Conservation (phyloP, 306 rosid species). For the Gastrolobium villosum region DNA sequence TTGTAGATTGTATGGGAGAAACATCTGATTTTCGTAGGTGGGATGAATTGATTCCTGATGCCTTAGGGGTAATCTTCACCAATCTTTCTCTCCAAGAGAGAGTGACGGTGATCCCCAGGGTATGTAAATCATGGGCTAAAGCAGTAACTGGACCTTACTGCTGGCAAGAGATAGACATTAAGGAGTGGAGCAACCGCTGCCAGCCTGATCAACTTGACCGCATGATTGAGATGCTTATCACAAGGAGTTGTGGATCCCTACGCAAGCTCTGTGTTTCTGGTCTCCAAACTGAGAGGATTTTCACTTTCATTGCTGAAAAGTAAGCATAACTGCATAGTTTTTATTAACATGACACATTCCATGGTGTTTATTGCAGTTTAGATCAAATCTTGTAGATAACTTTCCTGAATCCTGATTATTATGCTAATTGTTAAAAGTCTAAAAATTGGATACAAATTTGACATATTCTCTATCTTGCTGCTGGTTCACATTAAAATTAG, state of each 20-base stretch:
- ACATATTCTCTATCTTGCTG: neutral
- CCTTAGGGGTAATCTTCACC: slow-evolving; percentile 85
- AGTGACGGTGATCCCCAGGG: slow-evolving; percentile 86
- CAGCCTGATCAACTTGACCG: slow-evolving; percentile 70
- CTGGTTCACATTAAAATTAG: slow-evolving; percentile 23
- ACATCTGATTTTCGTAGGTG: slow-evolving; percentile 70
- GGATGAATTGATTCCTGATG: slow-evolving; percentile 96
- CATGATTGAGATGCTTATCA: slow-evolving; percentile 77
- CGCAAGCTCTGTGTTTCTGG: slow-evolving; percentile 83
- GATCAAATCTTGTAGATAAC: neutral
- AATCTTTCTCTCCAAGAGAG: slow-evolving; percentile 79
- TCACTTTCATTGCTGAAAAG: slow-evolving; percentile 91
- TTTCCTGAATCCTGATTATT: neutral
- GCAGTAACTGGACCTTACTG: slow-evolving; percentile 89
- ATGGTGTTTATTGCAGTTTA: slow-evolving; percentile 24
- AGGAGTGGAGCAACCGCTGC: slow-evolving; percentile 83
- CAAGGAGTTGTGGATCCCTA: slow-evolving; percentile 82
- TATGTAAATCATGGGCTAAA: slow-evolving; percentile 90
- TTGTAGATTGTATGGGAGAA: slow-evolving; percentile 71
- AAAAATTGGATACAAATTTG: neutral
- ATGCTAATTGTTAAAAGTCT: slow-evolving; percentile 29
- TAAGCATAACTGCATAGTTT: slow-evolving; percentile 58
- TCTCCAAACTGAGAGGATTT: slow-evolving; percentile 63
- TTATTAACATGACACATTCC: slow-evolving; percentile 1
- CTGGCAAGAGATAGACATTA: slow-evolving; percentile 97